These are phyloP conservation scores for Fusarium sp. DNA, from an alignment of 2,329 filamentous ascomycete species.

Conservation along the genomic window DNA sequence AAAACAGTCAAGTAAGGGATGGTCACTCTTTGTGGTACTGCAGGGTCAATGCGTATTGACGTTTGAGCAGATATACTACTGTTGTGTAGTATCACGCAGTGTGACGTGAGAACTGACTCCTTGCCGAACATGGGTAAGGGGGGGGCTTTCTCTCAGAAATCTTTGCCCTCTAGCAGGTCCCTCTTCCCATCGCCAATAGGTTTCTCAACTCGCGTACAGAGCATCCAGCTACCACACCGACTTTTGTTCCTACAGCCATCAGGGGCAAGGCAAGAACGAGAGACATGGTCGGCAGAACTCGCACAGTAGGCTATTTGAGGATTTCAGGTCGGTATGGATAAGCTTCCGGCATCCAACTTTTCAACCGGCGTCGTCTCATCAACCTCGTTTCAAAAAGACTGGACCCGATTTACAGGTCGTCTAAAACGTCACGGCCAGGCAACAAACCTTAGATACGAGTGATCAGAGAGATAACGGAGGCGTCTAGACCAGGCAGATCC, in stretches of 20 bases:
- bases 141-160: not conserved
- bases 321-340: not conserved
- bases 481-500: not conserved
- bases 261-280: not conserved
- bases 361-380: not conserved
- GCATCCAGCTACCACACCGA: not conserved
- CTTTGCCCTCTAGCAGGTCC: not conserved
- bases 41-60: slow-evolving; percentile 4
- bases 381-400: not conserved
- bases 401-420: not conserved
- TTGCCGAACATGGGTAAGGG: not conserved
- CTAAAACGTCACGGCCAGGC: no score
- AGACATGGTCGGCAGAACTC: not conserved
- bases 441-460: not conserved
- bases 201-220: not conserved
- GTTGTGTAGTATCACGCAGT: not conserved
- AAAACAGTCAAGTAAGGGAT: not conserved
- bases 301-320: not conserved
- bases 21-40: slow-evolving; percentile 2
- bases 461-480: not conserved
- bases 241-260: not conserved
- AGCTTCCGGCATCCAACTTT: not conserved
- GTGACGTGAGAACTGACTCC: not conserved
- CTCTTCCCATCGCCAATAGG: not conserved
- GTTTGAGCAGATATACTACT: not conserved